Base-by-base conservation (phyloP, 768 basidiomycete species). In the Lentinula guzmanii region DNA sequence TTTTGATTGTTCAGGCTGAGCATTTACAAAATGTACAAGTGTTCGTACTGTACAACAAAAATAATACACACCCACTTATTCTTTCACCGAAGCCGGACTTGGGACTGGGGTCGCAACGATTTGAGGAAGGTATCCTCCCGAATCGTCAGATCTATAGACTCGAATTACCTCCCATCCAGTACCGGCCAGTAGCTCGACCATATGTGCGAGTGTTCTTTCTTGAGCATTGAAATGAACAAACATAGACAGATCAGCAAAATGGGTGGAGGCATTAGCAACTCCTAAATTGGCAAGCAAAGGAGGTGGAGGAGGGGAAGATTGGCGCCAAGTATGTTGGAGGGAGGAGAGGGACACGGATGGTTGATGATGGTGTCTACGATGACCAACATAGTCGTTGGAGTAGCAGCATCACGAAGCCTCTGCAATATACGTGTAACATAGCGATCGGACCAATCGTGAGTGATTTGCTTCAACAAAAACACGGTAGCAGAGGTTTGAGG, bases 381-480 rank as follows among this genome's bases (percentile, higher is more conserved):
- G 28, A 75, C 53, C 10, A 75, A 68, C 56, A 63, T 66, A 2
- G 73, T 74, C 1, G 43, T 46, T 0, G 69, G 61, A 2, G 50
- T 31, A 8, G 74, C 72, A 2, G 69, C 71, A 5, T 45, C 66
- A 28, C 71, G 66, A 3, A 75, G 66, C n/a, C 69, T 65, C 18
- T 52, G 39, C 15, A 76, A 67, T 45, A 76, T 71, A 10, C 52
- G 48, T 6, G 43, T 5, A 41, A 56, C 64, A 24, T 65, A 31
- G 0, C 58, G 62, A 58, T 72, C 70, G 5, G 69, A 52, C 73
- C 73, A 74, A 63, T 76, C 70, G 62, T 76, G 75, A 33, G 70
- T 42, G 39, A 73, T 71, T 42, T 58, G 52, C 11, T 72, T 65
- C 28, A 74, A 16, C 43, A 74, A 63, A 63, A 71, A 76, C 8